These are phyloP conservation scores for Tinospora cordifolia DNA, from an alignment of 164 flowering plant genomes.

Conservation along the genomic window DNA sequence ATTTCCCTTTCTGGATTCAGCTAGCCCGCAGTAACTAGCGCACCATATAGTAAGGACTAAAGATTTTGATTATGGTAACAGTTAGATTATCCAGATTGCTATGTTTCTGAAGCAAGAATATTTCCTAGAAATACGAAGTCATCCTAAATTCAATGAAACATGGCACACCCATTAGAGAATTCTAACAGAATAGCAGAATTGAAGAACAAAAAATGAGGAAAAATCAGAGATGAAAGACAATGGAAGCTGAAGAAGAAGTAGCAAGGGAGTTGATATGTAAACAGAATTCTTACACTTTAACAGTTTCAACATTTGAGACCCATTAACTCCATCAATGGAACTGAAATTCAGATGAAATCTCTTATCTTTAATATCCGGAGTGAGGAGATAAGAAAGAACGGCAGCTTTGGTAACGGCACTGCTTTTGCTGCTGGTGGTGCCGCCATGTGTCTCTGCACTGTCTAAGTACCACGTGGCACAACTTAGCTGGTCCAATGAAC, in stretches of 20 bases:
- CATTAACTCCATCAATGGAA: no score
- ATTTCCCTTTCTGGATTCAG: slow-evolving; percentile 10
- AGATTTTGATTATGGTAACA: no score
- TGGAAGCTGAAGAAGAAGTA: background rate
- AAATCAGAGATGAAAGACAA: background rate
- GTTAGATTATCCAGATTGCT: no score
- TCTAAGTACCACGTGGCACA: background rate
- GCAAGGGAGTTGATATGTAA: background rate
- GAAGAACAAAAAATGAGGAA: no score
- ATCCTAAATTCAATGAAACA: background rate
- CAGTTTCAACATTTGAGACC: background rate
- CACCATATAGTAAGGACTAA: no score
- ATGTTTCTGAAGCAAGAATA: no score
- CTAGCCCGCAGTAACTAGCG: background rate
- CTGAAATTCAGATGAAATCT: no score
- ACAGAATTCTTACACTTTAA: background rate
- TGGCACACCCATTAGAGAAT: background rate
- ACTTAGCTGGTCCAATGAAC: background rate
- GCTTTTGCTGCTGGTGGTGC: background rate
- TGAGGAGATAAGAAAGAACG: no score
- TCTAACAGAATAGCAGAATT: background rate
- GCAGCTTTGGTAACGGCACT: no score
- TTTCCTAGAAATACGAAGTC: background rate
- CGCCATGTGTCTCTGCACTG: background rate
- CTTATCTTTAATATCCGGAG: no score